phyloP scores from a whole-genome alignment of 2,329 filamentous ascomycete species.

The Elsinoe fawcettii region DNA sequence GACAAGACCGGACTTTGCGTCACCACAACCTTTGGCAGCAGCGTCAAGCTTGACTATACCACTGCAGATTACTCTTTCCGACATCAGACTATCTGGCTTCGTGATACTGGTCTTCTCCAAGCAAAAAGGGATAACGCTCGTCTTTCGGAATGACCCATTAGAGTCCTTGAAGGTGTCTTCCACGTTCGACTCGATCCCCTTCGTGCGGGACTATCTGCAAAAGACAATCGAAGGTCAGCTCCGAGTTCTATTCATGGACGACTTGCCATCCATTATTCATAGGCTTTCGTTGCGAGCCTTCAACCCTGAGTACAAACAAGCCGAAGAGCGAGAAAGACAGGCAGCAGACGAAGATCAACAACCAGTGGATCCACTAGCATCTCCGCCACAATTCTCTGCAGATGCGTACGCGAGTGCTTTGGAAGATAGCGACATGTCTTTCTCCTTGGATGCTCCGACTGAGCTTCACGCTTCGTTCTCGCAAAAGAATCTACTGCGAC shows the following conservation, averaged over 20 bases:
- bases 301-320: constrained; percentile 74
- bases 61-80: constrained; percentile 91
- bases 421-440: constrained; percentile 55
- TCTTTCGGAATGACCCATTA: constrained; percentile 95
- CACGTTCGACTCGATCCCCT: constrained; percentile 97
- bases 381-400: constrained; percentile 54
- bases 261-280: constrained; percentile 93
- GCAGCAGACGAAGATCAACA: constrained; percentile 31
- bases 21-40: constrained; percentile 83
- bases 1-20: constrained; percentile 83
- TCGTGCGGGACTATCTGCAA: constrained; percentile 93
- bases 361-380: constrained; percentile 30
- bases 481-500: constrained; percentile 80
- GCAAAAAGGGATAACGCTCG: constrained; percentile 90
- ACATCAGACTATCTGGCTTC: constrained; percentile 92
- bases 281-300: constrained; percentile 79
- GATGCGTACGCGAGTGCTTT: constrained; percentile 71
- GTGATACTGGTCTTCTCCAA: constrained; percentile 97
- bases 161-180: constrained; percentile 98
- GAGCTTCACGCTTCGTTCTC: constrained; percentile 89
- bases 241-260: constrained; percentile 93
- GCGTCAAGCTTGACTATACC: constrained; percentile 90
- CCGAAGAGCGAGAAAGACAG: constrained; percentile 49
- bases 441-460: constrained; percentile 69
- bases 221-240: constrained; percentile 92